Evolutionary conservation across 2,329 filamentous ascomycete genomes (phyloP).

Genomic region (Aspergillus viridinutans): DNA sequence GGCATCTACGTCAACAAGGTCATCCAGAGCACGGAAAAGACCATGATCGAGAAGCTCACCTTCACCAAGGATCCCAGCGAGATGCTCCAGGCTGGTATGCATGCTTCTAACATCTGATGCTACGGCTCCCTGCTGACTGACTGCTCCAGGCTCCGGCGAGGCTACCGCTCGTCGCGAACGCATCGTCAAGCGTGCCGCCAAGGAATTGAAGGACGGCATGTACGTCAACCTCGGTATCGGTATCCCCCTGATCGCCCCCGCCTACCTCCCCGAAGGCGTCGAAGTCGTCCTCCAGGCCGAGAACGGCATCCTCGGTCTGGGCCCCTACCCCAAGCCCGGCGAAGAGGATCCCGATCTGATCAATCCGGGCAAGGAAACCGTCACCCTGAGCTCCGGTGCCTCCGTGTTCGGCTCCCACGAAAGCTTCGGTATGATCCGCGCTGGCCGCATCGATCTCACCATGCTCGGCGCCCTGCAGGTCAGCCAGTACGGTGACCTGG

Average conservation of each 20-base stretch:
- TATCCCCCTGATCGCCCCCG: slow-evolving; percentile 77
- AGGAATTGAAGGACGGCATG: slow-evolving; percentile 83
- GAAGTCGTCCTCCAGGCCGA: slow-evolving; percentile 82
- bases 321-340: slow-evolving; percentile 67
- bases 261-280: slow-evolving; percentile 63
- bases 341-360: slow-evolving; percentile 73
- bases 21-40: slow-evolving; percentile 65
- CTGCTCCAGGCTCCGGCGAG: slow-evolving; percentile 45
- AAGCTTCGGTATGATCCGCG: slow-evolving; percentile 83
- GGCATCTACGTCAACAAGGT: slow-evolving; percentile 84
- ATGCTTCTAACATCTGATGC: slow-evolving; percentile 36
- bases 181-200: slow-evolving; percentile 73
- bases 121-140: not conserved
- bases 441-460: slow-evolving; percentile 76
- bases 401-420: slow-evolving; percentile 75
- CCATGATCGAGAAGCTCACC: slow-evolving; percentile 75
- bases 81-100: slow-evolving; percentile 45
- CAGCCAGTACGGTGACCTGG: slow-evolving; percentile 71
- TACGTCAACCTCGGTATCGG: slow-evolving; percentile 84
- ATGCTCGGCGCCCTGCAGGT: slow-evolving; percentile 83
- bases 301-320: slow-evolving; percentile 81
- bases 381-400: slow-evolving; percentile 71
- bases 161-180: slow-evolving; percentile 70
- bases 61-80: slow-evolving; percentile 63
- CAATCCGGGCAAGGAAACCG: slow-evolving; percentile 85